Evolutionary conservation across 495 filamentous ascomycete genomes (phyloP).

Genomic region (Astrocystis sublimbata): DNA sequence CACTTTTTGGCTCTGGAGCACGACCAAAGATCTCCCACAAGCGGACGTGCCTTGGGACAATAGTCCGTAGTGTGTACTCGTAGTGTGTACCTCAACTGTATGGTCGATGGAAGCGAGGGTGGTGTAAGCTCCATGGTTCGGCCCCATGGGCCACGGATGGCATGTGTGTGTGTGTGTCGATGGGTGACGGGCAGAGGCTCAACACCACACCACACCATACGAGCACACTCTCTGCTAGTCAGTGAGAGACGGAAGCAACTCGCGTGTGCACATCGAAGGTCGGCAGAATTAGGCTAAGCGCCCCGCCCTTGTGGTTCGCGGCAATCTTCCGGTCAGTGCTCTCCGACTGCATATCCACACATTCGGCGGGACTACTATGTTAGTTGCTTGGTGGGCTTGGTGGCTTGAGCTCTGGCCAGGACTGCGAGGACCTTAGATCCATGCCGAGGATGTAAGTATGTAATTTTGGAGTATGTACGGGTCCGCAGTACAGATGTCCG

Average conservation of each 20-base stretch:
- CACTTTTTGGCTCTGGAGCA: background rate
- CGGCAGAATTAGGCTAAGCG: conserved; percentile 6
- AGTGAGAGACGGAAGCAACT: conserved; percentile 33
- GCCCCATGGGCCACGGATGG: no score
- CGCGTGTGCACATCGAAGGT: conserved; percentile 22
- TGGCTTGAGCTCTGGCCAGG: no score
- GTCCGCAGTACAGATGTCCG: no score
- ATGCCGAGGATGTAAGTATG: no score
- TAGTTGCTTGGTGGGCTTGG: no score
- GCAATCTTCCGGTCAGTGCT: conserved; percentile 21
- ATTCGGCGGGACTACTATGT: background rate
- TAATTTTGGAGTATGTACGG: no score
- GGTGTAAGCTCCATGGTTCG: conserved; percentile 1
- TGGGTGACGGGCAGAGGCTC: background rate
- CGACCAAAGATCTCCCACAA: background rate
- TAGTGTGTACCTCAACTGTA: background rate
- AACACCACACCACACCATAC: background rate
- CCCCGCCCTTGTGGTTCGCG: conserved; percentile 23
- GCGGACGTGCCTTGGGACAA: background rate
- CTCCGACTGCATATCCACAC: conserved; percentile 22
- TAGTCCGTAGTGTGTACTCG: background rate
- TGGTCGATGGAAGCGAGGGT: background rate
- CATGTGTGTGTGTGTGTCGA: conserved; percentile 5
- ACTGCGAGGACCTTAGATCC: no score
- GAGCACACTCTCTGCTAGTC: conserved; percentile 17